Evolutionary conservation across 495 filamentous ascomycete genomes (phyloP).

Genomic region (Aspergillus asperescens): DNA sequence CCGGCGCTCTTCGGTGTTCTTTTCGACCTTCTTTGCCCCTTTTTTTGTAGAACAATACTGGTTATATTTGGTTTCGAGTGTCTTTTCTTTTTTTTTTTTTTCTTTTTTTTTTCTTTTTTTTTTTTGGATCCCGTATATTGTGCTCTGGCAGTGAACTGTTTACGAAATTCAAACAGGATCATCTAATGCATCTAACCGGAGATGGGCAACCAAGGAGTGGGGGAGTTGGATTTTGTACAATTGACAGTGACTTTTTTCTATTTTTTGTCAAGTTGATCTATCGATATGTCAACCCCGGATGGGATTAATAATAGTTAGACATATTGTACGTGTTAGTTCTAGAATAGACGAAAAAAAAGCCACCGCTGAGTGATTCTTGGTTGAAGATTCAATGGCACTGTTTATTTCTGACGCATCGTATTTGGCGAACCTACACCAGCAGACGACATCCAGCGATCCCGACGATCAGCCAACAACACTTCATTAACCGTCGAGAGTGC

Average conservation of each 20-base stretch:
- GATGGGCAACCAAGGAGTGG: slow-evolving; percentile 9
- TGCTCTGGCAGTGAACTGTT: slow-evolving; percentile 11
- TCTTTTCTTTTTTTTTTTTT: no score
- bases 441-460: no score
- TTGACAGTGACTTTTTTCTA: slow-evolving; percentile 12
- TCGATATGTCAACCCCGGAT: slow-evolving; percentile 15
- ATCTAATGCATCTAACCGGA: slow-evolving; percentile 16
- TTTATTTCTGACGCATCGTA: slow-evolving; percentile 2
- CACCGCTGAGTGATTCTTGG: not conserved
- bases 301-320: slow-evolving; percentile 17
- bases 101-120: no score
- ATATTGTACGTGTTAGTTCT: slow-evolving; percentile 10
- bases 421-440: not conserved
- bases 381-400: not conserved
- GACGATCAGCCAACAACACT: not conserved
- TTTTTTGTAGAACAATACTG: slow-evolving; percentile 15
- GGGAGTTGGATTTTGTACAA: slow-evolving; percentile 17
- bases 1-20: slow-evolving; percentile 24
- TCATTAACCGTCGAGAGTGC: not conserved
- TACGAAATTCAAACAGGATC: slow-evolving; percentile 11
- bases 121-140: not conserved
- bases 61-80: slow-evolving; percentile 6
- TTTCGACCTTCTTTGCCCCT: slow-evolving; percentile 8
- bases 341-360: slow-evolving; percentile 5
- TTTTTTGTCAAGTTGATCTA: slow-evolving; percentile 16